Conservation (phyloP, 768 basidiomycete genomes). For the Artomyces pyxidatus region DNA sequence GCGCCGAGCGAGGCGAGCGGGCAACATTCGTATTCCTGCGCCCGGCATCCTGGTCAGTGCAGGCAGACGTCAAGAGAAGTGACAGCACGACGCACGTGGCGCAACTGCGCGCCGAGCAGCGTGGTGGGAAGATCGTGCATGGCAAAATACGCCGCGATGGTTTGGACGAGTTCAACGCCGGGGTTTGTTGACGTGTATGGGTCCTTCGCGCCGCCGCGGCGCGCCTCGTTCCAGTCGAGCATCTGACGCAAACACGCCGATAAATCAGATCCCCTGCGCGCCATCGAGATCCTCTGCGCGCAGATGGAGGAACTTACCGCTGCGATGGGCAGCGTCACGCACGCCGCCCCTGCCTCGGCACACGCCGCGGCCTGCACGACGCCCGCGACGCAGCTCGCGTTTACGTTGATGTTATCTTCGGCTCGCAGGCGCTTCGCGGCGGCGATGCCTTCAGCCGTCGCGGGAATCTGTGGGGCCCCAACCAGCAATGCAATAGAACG, state of each 20-base stretch:
- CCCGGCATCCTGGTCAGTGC: background rate
- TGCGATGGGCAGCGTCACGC: constrained; percentile 42
- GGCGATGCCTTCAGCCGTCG: constrained; percentile 43
- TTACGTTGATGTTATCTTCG: constrained; percentile 35
- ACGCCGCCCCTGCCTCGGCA: constrained; percentile 39
- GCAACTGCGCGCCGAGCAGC: constrained; percentile 4
- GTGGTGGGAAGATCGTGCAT: constrained; percentile 2
- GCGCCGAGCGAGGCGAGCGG: constrained; percentile 6
- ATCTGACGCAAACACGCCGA: constrained; percentile 1
- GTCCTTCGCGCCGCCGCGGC: background rate
- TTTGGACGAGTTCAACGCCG: constrained; percentile 6
- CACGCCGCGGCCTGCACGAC: constrained; percentile 51
- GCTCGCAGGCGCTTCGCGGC: constrained; percentile 36
- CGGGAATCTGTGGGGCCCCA: constrained; percentile 37
- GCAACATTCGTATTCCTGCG: constrained; percentile 13
- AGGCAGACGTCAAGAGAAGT: background rate
- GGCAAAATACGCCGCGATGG: constrained; percentile 13
- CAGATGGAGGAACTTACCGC: constrained; percentile 31
- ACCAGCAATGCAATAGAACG: background rate
- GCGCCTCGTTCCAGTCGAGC: constrained; percentile 5
- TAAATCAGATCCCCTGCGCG: background rate
- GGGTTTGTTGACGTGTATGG: background rate
- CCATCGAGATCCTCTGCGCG: background rate
- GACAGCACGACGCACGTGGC: constrained; percentile 7
- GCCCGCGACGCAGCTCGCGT: constrained; percentile 44